Evolutionary conservation across 2,329 filamentous ascomycete species (phyloP), one percentile per base, ranked within the genome.

Genomic region (Cordyceps tenuipes): DNA sequence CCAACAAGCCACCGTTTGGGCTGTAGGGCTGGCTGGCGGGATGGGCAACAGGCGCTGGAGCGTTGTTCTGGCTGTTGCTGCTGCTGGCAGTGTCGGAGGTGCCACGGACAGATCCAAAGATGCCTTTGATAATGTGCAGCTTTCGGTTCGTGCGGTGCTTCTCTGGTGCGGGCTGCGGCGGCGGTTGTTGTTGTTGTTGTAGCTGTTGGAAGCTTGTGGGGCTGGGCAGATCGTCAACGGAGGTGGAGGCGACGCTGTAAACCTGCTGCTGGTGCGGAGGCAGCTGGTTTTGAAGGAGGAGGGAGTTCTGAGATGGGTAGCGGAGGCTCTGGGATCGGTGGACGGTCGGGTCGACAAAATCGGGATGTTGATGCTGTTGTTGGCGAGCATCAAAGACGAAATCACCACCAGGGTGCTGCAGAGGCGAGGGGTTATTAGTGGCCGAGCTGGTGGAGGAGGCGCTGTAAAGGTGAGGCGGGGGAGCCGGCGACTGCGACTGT

Each of bases 281-380:
- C 50, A 66, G 68, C 26, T 68, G 68, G 31, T 67, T 68, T 19
- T 66, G 68, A 61, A 67, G 70, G 59, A 70, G 64, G 63, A 67
- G 62, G 66, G 70, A 52, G 66, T 64, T 63, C 63, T 67, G 64
- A 61, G 70, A 64, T 71, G 71, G 69, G 65, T 77, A 80, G 66
- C 78, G 77, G 63, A 81, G 77, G 63, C 78, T 81, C 70, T 82
- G 79, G 15, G 79, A 79, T 59, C 79, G 78, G 60, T 75, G 76
- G 39, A 80, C 66, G 47, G 66, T 54, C 56, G 76, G 71, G 64
- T 81, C 78, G 60, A 72, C 71, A 64, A 78, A 80, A 63, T 82
- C 79, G 50, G 64, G 59, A 71, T 48, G 49, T 19, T 52, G 57
- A 55, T 57, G 59, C 64, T 70, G 71, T 57, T 73, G 66, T 55